phyloP scores from a whole-genome alignment of 2,329 filamentous ascomycete species.

The Pleomassaria siparia region DNA sequence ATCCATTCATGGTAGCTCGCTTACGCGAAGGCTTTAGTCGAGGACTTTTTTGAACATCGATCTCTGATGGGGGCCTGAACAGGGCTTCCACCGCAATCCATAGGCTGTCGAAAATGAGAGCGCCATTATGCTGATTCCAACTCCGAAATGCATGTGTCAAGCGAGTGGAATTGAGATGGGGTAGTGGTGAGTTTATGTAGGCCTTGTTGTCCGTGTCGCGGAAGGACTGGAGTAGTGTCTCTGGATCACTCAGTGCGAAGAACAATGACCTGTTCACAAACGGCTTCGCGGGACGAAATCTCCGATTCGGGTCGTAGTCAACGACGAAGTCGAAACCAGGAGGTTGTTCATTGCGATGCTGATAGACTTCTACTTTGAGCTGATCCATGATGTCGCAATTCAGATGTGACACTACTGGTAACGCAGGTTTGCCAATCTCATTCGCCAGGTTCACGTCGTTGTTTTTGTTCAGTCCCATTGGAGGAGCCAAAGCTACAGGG shows the following conservation, averaged over 20 bases:
- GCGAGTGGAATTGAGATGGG: conserved; percentile 36
- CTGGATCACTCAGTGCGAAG: conserved; percentile 33
- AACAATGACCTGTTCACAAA: conserved; percentile 39
- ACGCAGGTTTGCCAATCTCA: background rate
- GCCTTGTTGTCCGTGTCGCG: conserved; percentile 21
- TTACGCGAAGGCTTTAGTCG: conserved; percentile 22
- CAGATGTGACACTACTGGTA: conserved; percentile 27
- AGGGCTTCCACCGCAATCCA: conserved; percentile 34
- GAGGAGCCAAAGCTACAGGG: background rate
- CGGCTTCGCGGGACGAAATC: conserved; percentile 16
- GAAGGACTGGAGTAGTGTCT: conserved; percentile 39
- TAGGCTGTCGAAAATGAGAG: conserved; percentile 42
- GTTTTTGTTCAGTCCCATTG: background rate
- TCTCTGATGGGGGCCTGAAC: conserved; percentile 38
- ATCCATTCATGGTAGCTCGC: conserved; percentile 1
- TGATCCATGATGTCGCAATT: conserved; percentile 31
- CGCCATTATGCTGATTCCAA: conserved; percentile 36
- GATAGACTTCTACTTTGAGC: conserved; percentile 27
- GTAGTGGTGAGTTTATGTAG: conserved; percentile 31
- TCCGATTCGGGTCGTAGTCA: conserved; percentile 19
- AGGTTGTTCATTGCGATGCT: conserved; percentile 13
- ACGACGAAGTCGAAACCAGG: conserved; percentile 18
- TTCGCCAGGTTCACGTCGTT: background rate
- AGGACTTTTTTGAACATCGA: conserved; percentile 29
- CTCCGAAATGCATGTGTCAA: conserved; percentile 34